Evolutionary conservation across 192 early-diverging fungal species (phyloP), one percentile per base, ranked within the genome.

Genomic region (Coemansia sp.): DNA sequence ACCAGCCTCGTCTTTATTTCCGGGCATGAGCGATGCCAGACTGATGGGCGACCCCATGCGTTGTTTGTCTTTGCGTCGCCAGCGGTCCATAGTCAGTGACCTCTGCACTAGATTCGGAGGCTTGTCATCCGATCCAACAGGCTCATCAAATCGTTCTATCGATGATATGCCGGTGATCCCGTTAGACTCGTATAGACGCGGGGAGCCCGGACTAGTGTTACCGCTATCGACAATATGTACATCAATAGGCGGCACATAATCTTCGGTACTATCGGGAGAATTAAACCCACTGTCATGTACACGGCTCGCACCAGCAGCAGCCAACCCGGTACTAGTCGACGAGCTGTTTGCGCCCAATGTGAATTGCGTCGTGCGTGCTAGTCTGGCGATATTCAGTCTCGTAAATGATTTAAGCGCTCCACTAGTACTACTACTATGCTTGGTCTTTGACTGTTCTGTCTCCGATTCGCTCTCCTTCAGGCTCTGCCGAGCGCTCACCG

Each of bases 361-460:
- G 38, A 67, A 31, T 15, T 69, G 72, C 6, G 76, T 49, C 4
- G 27, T 55, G 3, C 75, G 69, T 0, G 62, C 33, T 3, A 78
- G 38, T 20, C 67, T 50, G n/a, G 72, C 41, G 15, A 83, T 75
- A 24, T 83, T 78, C 18, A 83, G 50, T 6, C 62, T 33, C 2
- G 70, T 69, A 61, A 78, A 72, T 10, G 75, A 72, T 9, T 66
- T 36, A 15, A 74, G 24, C 44, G 67, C 71, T 3, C 70, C 43
- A 3, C 40, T 66, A 18, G 50, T 71, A 66, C 77, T 62, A 5
- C 39, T 43, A 33, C 57, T 76, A 27, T 55, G 27, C 27, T 55
- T 55, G 27, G 27, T 15, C 53, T 55, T 55, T 5, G 24, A 18
- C 47, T 18, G 12, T 11, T 55, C 53, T 12, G 24, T 31, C 27